phyloP scores from a whole-genome alignment of 192 early-diverging fungal species.

The Entomortierella beljakovae region DNA sequence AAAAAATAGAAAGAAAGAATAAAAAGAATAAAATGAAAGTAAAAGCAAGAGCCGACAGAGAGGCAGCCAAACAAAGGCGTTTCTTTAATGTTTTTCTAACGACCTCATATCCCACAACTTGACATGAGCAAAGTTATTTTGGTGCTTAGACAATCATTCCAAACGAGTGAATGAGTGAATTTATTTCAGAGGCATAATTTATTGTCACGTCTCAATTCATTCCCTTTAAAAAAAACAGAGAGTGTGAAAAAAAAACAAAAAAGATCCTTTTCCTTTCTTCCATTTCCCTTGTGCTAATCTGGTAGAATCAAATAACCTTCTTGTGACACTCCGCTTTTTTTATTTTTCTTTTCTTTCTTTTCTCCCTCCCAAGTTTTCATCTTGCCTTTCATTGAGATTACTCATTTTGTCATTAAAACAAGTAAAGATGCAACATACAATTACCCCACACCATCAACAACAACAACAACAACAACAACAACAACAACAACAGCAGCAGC shows the following conservation, averaged over 20 bases:
- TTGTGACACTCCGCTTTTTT: background rate
- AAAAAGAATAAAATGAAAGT: background rate
- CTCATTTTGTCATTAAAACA: background rate
- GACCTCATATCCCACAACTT: too few species aligned
- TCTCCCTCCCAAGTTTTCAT: constrained; percentile 6
- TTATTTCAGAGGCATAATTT: too few species aligned
- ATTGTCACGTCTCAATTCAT: too few species aligned
- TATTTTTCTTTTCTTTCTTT: background rate
- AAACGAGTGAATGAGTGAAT: too few species aligned
- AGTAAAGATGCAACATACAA: constrained; percentile 15
- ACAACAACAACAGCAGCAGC: constrained; percentile 10
- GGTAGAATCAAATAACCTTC: background rate
- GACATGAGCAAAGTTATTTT: too few species aligned
- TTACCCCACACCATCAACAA: constrained; percentile 18
- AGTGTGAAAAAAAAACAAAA: background rate
- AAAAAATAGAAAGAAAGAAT: background rate
- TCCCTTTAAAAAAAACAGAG: background rate
- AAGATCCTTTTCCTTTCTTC: background rate
- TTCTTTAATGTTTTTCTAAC: too few species aligned
- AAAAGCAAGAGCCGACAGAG: too few species aligned
- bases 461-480: constrained; percentile 18
- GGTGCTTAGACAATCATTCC: too few species aligned
- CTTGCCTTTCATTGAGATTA: background rate
- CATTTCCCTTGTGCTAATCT: background rate
- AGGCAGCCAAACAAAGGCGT: too few species aligned